phyloP scores from a whole-genome alignment of 108 stramenopile genomes.

The Cyclotella kingstonii region DNA sequence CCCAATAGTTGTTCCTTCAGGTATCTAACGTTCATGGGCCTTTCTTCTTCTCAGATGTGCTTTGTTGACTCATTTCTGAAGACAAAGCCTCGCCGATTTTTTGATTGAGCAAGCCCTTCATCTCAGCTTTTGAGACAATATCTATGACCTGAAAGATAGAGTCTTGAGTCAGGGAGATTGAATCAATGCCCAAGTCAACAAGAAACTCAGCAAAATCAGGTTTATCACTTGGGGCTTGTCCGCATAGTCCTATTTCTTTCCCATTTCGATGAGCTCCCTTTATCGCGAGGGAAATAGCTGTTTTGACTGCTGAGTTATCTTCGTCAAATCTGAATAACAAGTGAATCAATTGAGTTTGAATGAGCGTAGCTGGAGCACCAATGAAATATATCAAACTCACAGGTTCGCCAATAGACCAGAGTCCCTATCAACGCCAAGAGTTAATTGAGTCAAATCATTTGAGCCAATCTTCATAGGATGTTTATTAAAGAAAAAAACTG shows the following conservation, averaged over 20 bases:
- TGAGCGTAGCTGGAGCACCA: not conserved
- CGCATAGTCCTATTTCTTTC: slow-evolving; percentile 40
- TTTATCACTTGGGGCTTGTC: slow-evolving; percentile 46
- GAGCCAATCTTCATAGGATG: slow-evolving; percentile 40
- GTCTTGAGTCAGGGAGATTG: slow-evolving; percentile 46
- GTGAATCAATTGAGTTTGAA: not conserved
- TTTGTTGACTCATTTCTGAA: not conserved
- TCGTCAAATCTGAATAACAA: slow-evolving; percentile 28
- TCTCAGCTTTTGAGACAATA: slow-evolving; percentile 27
- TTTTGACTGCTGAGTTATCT: slow-evolving; percentile 32
- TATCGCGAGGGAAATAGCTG: slow-evolving; percentile 27
- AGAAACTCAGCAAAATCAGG: slow-evolving; percentile 41
- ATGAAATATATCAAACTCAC: not conserved
- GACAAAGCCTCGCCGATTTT: slow-evolving; percentile 6
- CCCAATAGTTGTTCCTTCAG: not conserved
- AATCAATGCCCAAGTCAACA: slow-evolving; percentile 48
- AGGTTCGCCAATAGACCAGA: slow-evolving; percentile 31
- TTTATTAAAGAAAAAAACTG: not conserved
- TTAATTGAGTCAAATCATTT: slow-evolving; percentile 45
- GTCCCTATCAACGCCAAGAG: slow-evolving; percentile 46
- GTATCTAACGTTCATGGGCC: not conserved
- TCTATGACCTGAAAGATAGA: slow-evolving; percentile 26
- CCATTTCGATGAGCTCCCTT: slow-evolving; percentile 34
- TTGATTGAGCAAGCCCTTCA: slow-evolving; percentile 3
- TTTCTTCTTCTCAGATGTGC: not conserved